Evolutionary conservation across 2,329 filamentous ascomycete species (phyloP).

Genomic region (Clarireedia sp.): DNA sequence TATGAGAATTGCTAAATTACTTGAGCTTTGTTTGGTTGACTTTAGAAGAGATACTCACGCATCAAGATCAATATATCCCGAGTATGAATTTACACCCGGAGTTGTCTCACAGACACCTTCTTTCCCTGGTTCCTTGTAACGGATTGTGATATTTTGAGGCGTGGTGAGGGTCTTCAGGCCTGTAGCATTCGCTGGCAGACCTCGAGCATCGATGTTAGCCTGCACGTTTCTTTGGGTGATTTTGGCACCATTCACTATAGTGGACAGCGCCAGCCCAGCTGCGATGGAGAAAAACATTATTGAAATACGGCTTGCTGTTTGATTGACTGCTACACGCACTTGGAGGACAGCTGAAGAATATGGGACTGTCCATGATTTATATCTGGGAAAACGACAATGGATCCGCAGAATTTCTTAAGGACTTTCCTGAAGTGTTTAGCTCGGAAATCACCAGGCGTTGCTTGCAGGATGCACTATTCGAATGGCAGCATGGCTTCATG

Average conservation of each 20-base stretch:
- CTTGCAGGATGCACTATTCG: not conserved
- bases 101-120: constrained; percentile 24
- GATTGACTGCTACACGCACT: not conserved
- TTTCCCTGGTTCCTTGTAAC: constrained; percentile 39
- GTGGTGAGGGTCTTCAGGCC: constrained; percentile 34
- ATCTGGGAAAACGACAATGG: not conserved
- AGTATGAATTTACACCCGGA: constrained; percentile 25
- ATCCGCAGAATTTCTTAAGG: not conserved
- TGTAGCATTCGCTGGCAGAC: constrained; percentile 34
- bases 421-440: constrained; percentile 7
- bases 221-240: constrained; percentile 17
- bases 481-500: not conserved
- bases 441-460: not conserved
- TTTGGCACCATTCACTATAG: constrained; percentile 9
- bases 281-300: constrained; percentile 11
- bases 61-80: constrained; percentile 25
- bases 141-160: constrained; percentile 34
- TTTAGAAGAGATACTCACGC: constrained; percentile 1
- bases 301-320: not conserved
- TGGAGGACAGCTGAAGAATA: too few relatives aligned
- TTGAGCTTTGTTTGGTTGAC: constrained; percentile 2
- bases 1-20: constrained; percentile 30
- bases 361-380: not conserved
- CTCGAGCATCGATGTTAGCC: constrained; percentile 23
- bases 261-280: constrained; percentile 11